Evolutionary conservation across 345 rosid genomes (phyloP).

Genomic region (Syzygium oleosum): DNA sequence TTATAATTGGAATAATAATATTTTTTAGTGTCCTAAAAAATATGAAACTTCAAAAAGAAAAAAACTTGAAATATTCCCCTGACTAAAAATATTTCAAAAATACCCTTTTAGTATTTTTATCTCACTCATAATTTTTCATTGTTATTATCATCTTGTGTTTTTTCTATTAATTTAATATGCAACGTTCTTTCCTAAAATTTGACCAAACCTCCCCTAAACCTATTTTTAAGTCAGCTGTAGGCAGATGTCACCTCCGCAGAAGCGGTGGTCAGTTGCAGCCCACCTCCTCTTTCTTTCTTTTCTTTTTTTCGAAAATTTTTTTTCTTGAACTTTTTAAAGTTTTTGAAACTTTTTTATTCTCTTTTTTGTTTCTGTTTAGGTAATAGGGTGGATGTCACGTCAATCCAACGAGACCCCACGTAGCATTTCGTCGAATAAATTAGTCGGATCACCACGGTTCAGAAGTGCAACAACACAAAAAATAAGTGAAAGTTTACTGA

Average conservation of each 20-base stretch:
- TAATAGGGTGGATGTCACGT: fast-evolving
- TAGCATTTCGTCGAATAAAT: neutral
- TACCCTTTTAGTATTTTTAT: neutral
- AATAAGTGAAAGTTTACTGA: neutral
- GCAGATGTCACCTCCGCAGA: too few relatives aligned
- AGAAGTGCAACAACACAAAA: neutral
- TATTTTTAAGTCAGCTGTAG: too few relatives aligned
- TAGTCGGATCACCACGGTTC: neutral
- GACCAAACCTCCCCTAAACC: too few relatives aligned
- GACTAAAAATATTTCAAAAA: neutral
- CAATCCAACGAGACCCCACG: neutral
- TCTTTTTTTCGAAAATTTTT: neutral
- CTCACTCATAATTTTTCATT: neutral
- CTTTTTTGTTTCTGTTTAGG: neutral
- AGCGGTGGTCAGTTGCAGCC: neutral
- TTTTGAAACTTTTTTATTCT: neutral
- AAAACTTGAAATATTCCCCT: neutral
- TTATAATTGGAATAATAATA: neutral
- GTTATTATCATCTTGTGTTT: too few relatives aligned
- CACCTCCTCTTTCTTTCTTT: fast-evolving
- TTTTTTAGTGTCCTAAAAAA: neutral
- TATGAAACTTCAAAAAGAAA: neutral
- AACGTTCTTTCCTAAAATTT: too few relatives aligned
- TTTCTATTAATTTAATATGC: too few relatives aligned
- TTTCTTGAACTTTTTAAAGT: neutral